Percentiles rank a stretch among this genome's conserved stretches.
These are phyloP conservation scores for Amniculicola lignicola DNA, from an alignment of 495 filamentous ascomycete species.

Conservation along the genomic window DNA sequence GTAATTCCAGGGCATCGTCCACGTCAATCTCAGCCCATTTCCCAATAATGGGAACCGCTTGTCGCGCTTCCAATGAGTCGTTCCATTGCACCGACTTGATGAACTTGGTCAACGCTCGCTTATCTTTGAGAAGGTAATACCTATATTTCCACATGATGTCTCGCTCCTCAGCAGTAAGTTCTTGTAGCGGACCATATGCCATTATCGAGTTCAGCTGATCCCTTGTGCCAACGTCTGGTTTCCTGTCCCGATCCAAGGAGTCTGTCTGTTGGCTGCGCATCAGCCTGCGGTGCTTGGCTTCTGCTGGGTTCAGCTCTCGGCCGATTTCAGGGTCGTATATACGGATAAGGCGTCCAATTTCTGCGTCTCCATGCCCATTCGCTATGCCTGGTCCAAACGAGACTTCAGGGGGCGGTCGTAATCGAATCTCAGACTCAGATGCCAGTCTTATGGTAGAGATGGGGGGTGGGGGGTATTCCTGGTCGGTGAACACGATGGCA, in stretches of 20 bases:
- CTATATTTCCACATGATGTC: constrained; percentile 96
- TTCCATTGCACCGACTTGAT: constrained; percentile 95
- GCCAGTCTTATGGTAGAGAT: constrained; percentile 63
- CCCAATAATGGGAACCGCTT: constrained; percentile 82
- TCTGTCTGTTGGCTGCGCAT: constrained; percentile 92
- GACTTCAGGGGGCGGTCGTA: constrained; percentile 78
- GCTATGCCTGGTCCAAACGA: constrained; percentile 80
- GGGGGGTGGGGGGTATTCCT: constrained; percentile 82
- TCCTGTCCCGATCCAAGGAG: constrained; percentile 85
- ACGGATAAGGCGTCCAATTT: constrained; percentile 61
- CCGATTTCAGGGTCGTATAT: constrained; percentile 95
- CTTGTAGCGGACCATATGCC: constrained; percentile 87
- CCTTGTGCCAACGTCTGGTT: constrained; percentile 92
- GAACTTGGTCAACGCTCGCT: constrained; percentile 92
- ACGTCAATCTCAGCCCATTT: constrained; percentile 98
- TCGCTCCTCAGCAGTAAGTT: constrained; percentile 82
- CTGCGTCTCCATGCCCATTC: constrained; percentile 52
- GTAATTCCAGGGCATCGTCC: constrained; percentile 90
- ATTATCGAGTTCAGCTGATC: constrained; percentile 91
- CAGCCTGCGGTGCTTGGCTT: constrained; percentile 89
- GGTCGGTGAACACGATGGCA: constrained; percentile 89
- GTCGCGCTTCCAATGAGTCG: constrained; percentile 77
- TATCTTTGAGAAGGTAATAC: constrained; percentile 88
- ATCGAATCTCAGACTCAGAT: constrained; percentile 61
- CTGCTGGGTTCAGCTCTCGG: constrained; percentile 83